These are phyloP conservation scores for Eucalyptus sp. DNA, from an alignment of 345 rosid species.

Conservation along the genomic window DNA sequence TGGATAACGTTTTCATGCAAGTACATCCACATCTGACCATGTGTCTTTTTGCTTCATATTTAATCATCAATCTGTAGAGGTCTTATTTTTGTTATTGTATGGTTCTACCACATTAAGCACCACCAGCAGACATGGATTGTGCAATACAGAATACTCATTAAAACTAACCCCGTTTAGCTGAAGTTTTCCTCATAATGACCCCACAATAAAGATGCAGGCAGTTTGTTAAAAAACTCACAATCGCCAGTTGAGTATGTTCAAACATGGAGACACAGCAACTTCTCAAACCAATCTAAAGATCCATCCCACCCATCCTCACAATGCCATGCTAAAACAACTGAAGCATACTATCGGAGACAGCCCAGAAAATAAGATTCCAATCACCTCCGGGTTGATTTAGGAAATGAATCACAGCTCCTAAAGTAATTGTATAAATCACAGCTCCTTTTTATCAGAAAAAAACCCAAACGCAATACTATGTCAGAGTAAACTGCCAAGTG, in stretches of 20 bases:
- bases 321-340: neutral
- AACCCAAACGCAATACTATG: neutral
- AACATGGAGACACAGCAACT: neutral
- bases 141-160: neutral
- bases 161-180: neutral
- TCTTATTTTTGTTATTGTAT: neutral
- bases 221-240: neutral
- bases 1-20: neutral
- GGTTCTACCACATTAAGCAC: neutral
- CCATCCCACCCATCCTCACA: neutral
- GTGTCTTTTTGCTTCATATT: neutral
- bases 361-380: neutral
- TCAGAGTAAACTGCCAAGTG: neutral
- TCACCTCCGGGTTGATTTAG: neutral
- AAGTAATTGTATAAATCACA: neutral
- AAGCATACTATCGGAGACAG: neutral
- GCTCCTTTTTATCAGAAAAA: neutral
- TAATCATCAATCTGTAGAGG: neutral
- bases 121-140: neutral
- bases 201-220: neutral
- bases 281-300: neutral
- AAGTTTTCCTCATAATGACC: neutral
- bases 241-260: neutral
- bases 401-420: neutral
- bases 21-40: neutral